A percentile compares a stretch with the other conserved stretches of the same genome.
Conservation (phyloP, 1,284 basidiomycete species). For the Kalmanozyma brasiliensis region DNA sequence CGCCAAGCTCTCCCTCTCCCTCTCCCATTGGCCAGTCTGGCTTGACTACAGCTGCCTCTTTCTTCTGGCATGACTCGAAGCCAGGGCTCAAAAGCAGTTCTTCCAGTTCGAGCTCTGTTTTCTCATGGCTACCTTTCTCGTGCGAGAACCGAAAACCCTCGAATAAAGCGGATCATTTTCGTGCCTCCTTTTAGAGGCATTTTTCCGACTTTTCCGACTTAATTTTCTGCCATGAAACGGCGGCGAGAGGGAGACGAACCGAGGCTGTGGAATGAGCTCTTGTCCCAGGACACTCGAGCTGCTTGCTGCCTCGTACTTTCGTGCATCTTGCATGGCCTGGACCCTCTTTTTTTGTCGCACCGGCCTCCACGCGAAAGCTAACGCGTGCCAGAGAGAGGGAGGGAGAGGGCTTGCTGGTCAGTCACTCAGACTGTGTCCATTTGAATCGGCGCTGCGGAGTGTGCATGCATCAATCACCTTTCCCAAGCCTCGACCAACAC, state of each 20-base stretch:
- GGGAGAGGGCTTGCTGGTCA: neutral
- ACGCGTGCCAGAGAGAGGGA: neutral
- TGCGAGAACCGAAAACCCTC: too few relatives aligned
- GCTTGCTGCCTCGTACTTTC: too few relatives aligned
- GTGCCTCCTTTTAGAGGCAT: neutral
- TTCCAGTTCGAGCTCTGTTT: neutral
- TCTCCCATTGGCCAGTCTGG: constrained; percentile 1
- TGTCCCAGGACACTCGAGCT: too few relatives aligned
- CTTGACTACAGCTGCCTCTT: neutral
- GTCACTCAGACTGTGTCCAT: neutral
- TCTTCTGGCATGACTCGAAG: constrained; percentile 31
- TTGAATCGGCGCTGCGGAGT: constrained; percentile 11
- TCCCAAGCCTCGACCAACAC: too few relatives aligned
- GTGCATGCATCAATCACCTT: constrained; percentile 3
- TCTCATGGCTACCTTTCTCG: neutral
- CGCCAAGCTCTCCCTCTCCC: too few relatives aligned
- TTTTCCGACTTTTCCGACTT: constrained; percentile 5
- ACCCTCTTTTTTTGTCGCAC: constrained; percentile 10
- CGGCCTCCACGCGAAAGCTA: constrained; percentile 40
- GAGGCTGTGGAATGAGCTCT: neutral
- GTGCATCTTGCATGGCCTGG: neutral
- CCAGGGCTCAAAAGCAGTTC: constrained; percentile 2
- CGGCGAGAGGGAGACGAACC: too few relatives aligned
- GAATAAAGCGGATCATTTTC: too few relatives aligned
- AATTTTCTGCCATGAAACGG: too few relatives aligned